Base-by-base conservation (phyloP, 139 green algal species). In the Prasinococcaceae sp. region DNA sequence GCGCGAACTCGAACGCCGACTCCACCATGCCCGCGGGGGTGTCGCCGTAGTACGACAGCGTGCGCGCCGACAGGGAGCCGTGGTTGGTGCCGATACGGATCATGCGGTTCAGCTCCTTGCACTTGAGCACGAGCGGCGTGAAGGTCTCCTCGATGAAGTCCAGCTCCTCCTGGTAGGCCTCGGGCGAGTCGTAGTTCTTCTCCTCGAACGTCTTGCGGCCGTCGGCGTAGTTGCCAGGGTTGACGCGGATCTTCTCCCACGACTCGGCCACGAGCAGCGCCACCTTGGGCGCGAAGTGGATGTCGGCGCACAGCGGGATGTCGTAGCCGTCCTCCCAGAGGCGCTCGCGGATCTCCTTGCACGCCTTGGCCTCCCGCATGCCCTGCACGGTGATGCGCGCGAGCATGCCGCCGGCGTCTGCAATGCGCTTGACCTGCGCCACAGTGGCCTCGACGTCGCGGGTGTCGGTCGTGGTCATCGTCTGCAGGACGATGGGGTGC, bases 31-130 rank as follows among this genome's bases (percentile, higher is more conserved):
- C 80, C 63, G 57, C 57, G 12, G 85, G 85, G 6, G 85, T 90
- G 65, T 94, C 84, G 29, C 86, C 88, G 51, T 94, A 98, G 72
- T 79, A 96, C 44, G 69, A 87, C 14, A 99, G 83, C 55, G 94
- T 96, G 55, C 90, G 83, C 0, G 92, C 90, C 6, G 79, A 93
- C 22, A 99, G 75, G 25, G 69, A 86, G 63, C 90, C 90, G 69
- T 99, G 90, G 77, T 99, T 99, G 70, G 90, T 99, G 40, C 90
- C 90, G 52, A 99, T 97, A 50, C 90, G 84, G 52, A 94, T 90
- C 2, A 85, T 84, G 17, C 83, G 68, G 41, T 73, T 75, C 49
- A 95, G 72, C 45, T 81, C 43, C 78, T 97, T 97, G 82, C 90
- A 97, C 75, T 99, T 99, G 53, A 84, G 66, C 48, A 97, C 90